Percentiles rank a stretch among this genome's conserved stretches.
Conservation (phyloP, 148 eudicot genomes). For the Spergularia marina region DNA sequence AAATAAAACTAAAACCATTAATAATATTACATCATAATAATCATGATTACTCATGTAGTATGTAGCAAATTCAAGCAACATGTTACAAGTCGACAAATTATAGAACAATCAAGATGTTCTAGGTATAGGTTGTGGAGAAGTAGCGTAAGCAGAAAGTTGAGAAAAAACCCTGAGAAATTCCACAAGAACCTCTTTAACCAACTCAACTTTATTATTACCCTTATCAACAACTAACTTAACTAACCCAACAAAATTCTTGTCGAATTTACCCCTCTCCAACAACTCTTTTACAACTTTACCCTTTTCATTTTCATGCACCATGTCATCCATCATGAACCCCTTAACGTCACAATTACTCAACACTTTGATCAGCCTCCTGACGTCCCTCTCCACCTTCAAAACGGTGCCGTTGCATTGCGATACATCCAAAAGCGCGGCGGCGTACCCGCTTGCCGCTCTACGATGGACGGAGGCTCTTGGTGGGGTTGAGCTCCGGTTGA, state of each 20-base stretch:
- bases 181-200: slow-evolving; percentile 42
- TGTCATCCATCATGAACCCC: slow-evolving; percentile 30
- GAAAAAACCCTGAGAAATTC: slow-evolving; percentile 55
- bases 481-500: background rate
- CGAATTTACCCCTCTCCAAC: slow-evolving; percentile 41
- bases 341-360: slow-evolving; percentile 34
- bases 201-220: slow-evolving; percentile 27
- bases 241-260: slow-evolving; percentile 42
- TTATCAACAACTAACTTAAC: slow-evolving; percentile 50
- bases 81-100: slow-evolving; percentile 7
- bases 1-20: too few relatives aligned
- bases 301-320: slow-evolving; percentile 35
- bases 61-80: background rate
- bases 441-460: slow-evolving; percentile 61
- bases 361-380: slow-evolving; percentile 38
- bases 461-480: slow-evolving; percentile 23
- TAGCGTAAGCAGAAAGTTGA: slow-evolving; percentile 28
- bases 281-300: slow-evolving; percentile 43
- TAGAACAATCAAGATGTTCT: slow-evolving; percentile 2
- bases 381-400: slow-evolving; percentile 39
- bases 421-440: slow-evolving; percentile 66
- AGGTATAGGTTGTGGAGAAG: background rate
- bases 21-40: background rate
- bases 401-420: slow-evolving; percentile 36
- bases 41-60: background rate